These are phyloP conservation scores for Phytomonas francai DNA, from an alignment of 208 protist genomes.

Conservation along the genomic window DNA sequence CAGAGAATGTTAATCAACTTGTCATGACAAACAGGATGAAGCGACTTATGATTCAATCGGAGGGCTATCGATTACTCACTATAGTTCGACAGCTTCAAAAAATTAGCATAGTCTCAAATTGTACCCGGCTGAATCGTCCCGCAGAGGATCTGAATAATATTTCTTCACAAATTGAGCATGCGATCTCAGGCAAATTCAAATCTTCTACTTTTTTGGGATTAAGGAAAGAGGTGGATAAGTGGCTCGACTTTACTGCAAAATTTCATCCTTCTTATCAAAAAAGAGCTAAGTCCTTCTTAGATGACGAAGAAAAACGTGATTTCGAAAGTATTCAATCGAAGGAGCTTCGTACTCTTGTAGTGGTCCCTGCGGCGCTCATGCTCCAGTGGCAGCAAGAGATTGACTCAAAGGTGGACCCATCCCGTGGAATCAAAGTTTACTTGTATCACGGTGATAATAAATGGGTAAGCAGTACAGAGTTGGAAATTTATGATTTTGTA, in stretches of 20 bases:
- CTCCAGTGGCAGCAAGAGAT: slow-evolving; percentile 90
- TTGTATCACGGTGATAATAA: slow-evolving; percentile 82
- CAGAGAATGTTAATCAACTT: slow-evolving; percentile 41
- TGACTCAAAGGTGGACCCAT: slow-evolving; percentile 58
- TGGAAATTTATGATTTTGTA: slow-evolving; percentile 89
- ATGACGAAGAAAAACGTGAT: slow-evolving; percentile 66
- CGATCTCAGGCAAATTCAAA: slow-evolving; percentile 16
- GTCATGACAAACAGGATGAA: slow-evolving; percentile 19
- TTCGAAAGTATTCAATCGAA: slow-evolving; percentile 76
- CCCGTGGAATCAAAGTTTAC: slow-evolving; percentile 46
- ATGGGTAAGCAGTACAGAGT: slow-evolving; percentile 49
- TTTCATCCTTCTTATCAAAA: slow-evolving; percentile 77
- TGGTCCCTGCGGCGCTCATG: slow-evolving; percentile 89
- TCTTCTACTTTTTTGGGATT: slow-evolving; percentile 20
- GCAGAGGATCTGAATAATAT: slow-evolving; percentile 44
- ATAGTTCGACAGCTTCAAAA: slow-evolving; percentile 76
- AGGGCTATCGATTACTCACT: slow-evolving; percentile 60
- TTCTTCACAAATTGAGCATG: slow-evolving; percentile 28
- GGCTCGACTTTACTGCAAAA: slow-evolving; percentile 74
- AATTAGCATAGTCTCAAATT: slow-evolving; percentile 77
- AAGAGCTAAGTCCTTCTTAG: slow-evolving; percentile 58
- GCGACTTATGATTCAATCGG: slow-evolving; percentile 24
- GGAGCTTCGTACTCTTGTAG: slow-evolving; percentile 87
- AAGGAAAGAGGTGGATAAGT: slow-evolving; percentile 67
- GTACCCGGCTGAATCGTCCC: slow-evolving; percentile 75